These are phyloP conservation scores for Beauveria scarabaeidicola DNA, from an alignment of 2,329 filamentous ascomycete species.

Conservation along the genomic window DNA sequence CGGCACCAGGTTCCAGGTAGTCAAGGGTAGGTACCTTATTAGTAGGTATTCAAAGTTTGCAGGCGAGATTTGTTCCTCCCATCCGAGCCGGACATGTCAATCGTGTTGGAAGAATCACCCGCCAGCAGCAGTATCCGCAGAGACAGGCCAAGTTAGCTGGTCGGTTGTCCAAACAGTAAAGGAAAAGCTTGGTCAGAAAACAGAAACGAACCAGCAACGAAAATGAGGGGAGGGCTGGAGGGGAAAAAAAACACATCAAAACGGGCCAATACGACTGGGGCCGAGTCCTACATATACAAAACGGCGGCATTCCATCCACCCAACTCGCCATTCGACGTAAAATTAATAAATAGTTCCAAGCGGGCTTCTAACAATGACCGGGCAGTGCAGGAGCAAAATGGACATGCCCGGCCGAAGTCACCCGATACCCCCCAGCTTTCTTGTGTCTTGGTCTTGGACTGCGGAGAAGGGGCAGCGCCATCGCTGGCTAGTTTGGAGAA, in stretches of 20 bases:
- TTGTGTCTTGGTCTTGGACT: background rate
- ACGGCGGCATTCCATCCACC: background rate
- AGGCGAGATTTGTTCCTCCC: background rate
- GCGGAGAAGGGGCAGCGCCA: constrained; percentile 7
- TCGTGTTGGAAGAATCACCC: background rate
- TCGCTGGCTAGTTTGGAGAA: constrained; percentile 3
- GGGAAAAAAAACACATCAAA: background rate
- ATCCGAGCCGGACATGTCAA: background rate
- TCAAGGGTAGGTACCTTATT: no score
- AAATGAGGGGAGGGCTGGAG: background rate
- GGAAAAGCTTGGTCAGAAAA: background rate
- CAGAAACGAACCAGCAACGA: background rate
- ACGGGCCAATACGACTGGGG: background rate
- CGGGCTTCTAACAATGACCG: constrained; percentile 5
- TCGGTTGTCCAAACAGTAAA: background rate
- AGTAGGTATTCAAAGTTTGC: background rate
- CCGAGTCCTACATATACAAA: constrained; percentile 1
- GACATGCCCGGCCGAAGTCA: constrained; percentile 3
- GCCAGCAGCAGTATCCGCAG: background rate
- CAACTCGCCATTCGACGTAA: background rate
- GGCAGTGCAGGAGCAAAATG: background rate
- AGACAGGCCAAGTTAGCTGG: background rate
- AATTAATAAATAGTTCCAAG: background rate
- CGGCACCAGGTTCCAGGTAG: constrained; percentile 1
- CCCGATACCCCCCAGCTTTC: constrained; percentile 7